Base-by-base conservation (phyloP, 2,329 filamentous ascomycete species). In the Cladosporium sp. region DNA sequence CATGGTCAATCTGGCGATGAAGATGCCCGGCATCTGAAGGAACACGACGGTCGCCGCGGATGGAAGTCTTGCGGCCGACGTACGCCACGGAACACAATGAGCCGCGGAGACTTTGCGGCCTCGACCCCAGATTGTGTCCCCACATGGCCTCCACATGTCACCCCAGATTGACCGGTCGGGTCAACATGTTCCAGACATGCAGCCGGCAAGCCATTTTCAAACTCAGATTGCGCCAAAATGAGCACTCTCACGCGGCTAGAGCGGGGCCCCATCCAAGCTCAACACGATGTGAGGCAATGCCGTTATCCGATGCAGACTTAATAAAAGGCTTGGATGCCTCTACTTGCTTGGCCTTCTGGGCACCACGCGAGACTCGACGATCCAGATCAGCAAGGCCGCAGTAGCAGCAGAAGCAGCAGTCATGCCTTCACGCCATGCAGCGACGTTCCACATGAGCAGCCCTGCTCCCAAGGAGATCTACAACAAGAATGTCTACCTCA, bases 381-480 rank as follows among this genome's bases (percentile, higher is more conserved):
- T 53, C 40, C 15, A 25, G 25, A 34, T 15, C 34, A 34, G 28
- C 28, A 32, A 28, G 12, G 28, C 8, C 28, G 28, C 28, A 32
- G 28, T 10, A 32, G n/a, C n/a, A n/a, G n/a, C n/a, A 42, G 10
- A 17, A 37, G 19, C 39, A 25, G 9, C 42, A 54, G 39, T 12
- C 42, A 60, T 60, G 58, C 58, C 58, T 13, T 49, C 48, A 34
- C 49, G 58, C 37, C 58, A 60, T 17, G 48, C 57, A 40, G 42
- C 49, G 9, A 45, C 49, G 0, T 32, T 55, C 34, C 40, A 9
- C 25, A 47, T 47, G 32, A 47, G 32, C 40, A 47, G 40, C 37
- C 52, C 58, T 40, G 54, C 60, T 39, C 60, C 61, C 3, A 47
- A 42, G 24, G 60, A 61, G 22, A 49, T 61, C 24, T 62, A 62